A percentile compares a stretch with the other conserved stretches of the same genome.
These are phyloP conservation scores for Coniochaeta sp. DNA, from an alignment of 2,329 filamentous ascomycete genomes.

Conservation along the genomic window DNA sequence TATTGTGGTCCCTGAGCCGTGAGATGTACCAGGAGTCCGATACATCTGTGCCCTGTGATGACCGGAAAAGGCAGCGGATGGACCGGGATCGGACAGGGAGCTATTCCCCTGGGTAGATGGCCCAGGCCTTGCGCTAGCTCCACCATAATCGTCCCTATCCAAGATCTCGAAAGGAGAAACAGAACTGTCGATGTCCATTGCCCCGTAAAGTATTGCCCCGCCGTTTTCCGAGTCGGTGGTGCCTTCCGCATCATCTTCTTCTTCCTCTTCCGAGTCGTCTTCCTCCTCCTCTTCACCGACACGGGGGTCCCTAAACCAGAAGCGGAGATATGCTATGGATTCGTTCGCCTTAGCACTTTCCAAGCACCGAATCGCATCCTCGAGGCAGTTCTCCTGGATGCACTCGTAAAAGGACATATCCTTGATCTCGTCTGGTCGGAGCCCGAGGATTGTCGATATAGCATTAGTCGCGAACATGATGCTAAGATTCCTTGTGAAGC, in stretches of 20 bases:
- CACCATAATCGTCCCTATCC: not conserved
- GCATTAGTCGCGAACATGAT: slow-evolving; percentile 84
- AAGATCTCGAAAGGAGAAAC: not conserved
- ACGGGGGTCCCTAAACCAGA: slow-evolving; percentile 73
- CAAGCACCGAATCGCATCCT: slow-evolving; percentile 69
- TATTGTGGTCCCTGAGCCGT: not conserved
- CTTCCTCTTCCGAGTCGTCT: slow-evolving; percentile 31
- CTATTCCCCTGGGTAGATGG: not conserved
- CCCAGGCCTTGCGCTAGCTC: not conserved
- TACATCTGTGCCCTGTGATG: not conserved
- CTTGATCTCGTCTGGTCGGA: slow-evolving; percentile 60
- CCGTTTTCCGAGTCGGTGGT: slow-evolving; percentile 15
- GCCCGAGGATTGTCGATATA: slow-evolving; percentile 66
- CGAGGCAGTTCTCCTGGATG: slow-evolving; percentile 69
- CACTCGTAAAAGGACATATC: slow-evolving; percentile 83
- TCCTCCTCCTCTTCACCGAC: slow-evolving; percentile 42
- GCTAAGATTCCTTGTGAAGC: slow-evolving; percentile 74
- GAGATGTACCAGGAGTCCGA: slow-evolving; percentile 13
- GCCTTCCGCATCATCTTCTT: slow-evolving; percentile 33
- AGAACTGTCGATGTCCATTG: slow-evolving; percentile 5
- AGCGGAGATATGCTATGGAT: slow-evolving; percentile 83
- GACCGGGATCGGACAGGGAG: not conserved
- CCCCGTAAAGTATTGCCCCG: slow-evolving; percentile 23
- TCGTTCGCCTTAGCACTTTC: slow-evolving; percentile 86
- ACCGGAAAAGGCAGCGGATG: not conserved